These are phyloP conservation scores for Phlebiopsis flavidoalba DNA, from an alignment of 768 basidiomycete genomes.

Conservation along the genomic window DNA sequence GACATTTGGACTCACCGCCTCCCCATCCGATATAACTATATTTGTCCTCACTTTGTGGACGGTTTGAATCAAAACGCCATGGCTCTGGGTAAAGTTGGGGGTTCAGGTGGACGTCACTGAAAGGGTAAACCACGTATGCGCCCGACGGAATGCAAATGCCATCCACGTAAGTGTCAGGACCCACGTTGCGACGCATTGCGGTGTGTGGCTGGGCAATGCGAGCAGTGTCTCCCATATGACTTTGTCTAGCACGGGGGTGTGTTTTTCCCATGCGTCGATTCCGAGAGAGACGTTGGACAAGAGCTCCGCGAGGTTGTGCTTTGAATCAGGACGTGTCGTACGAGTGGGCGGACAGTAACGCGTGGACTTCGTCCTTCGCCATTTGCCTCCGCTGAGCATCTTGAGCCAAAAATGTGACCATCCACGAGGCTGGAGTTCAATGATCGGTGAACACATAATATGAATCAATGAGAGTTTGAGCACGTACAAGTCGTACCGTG, in stretches of 20 bases:
- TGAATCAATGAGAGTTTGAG: neutral
- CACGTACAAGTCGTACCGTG: slow-evolving; percentile 64
- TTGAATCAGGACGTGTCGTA: neutral
- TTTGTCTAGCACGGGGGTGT: slow-evolving; percentile 66
- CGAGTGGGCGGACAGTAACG: slow-evolving; percentile 41
- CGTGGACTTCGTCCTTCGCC: slow-evolving; percentile 56
- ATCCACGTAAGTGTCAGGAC: slow-evolving; percentile 65
- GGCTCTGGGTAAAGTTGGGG: slow-evolving; percentile 69
- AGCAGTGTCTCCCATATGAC: slow-evolving; percentile 73
- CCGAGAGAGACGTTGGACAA: slow-evolving; percentile 60
- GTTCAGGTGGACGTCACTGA: slow-evolving; percentile 75
- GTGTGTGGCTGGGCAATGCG: slow-evolving; percentile 76
- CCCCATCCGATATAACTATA: slow-evolving; percentile 76
- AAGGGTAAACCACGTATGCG: slow-evolving; percentile 74
- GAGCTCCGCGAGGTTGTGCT: slow-evolving; percentile 21
- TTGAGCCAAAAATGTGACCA: slow-evolving; percentile 66
- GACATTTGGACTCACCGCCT: slow-evolving; percentile 50
- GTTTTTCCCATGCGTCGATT: slow-evolving; percentile 58
- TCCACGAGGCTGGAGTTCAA: slow-evolving; percentile 55
- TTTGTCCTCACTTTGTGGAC: slow-evolving; percentile 41
- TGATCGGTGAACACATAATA: slow-evolving; percentile 6
- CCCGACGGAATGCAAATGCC: slow-evolving; percentile 67
- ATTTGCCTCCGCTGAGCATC: slow-evolving; percentile 60
- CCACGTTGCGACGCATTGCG: slow-evolving; percentile 77
- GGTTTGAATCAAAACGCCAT: slow-evolving; percentile 68